Base-by-base conservation (phyloP, 1,284 basidiomycete species). In the Fomes fomentarius region DNA sequence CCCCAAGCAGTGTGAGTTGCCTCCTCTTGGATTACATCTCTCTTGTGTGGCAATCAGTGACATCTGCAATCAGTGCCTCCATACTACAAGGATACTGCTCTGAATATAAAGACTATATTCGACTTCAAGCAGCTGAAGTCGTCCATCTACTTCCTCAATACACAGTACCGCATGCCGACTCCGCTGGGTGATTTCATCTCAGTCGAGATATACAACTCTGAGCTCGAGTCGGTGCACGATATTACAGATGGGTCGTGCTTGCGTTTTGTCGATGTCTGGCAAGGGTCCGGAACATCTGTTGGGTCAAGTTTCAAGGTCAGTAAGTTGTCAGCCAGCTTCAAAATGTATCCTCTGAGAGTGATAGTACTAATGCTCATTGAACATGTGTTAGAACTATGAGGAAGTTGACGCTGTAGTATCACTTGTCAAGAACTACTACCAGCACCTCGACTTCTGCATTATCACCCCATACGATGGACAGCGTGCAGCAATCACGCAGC, bases 401-500 rank as follows among this genome's bases (percentile, higher is more conserved):
- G 80, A 83, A 62, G 68, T 72, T 0, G 58, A 70, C n/a, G 68
- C 67, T 0, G 66, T 80, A 7, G 68, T 72, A 0, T 62, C 75
- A 38, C 67, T 80, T 11, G 72, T 78, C 5, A 67, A 62, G 21
- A 50, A 66, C 8, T 76, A 78, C 60, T 47, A 28, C 45, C 24
- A 47, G 22, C 1, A 19, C 24, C 24, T 26, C 6, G 66, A 71
- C 0, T 89, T 76, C 64, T 77, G 78, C 39, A 79, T 90, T 47
- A 84, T 90, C 43, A 90, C 85, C 6, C 87, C 87, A 1, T 90
- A 89, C 76, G 85, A 87, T 64, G 78, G 74, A 3, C 88, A 90
- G 64, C 76, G 84, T 14, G 75, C 66, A 33, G 47, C 70, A 8
- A 75, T 90, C 63, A 81, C 86, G 61, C 57, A 70, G 1, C 58